phyloP scores from a whole-genome alignment of 805 yeast species.

The Wickerhamomyces alni region DNA sequence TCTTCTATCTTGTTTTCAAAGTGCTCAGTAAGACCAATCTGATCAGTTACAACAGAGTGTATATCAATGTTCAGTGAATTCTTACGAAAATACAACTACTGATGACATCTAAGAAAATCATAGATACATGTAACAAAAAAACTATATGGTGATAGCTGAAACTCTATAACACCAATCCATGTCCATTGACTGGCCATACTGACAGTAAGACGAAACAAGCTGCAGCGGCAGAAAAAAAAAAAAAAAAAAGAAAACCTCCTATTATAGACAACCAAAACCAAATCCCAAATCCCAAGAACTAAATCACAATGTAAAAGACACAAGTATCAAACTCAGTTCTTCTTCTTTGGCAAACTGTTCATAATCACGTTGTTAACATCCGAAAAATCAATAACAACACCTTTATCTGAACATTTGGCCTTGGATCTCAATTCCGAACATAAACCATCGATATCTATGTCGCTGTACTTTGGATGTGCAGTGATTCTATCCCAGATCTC shows the following conservation, averaged over 20 bases:
- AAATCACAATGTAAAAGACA: background rate
- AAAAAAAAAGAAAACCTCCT: too few species aligned
- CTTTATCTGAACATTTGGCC: conserved; percentile 92
- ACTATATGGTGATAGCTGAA: too few species aligned
- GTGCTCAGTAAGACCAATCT: conserved; percentile 13
- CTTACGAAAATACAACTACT: background rate
- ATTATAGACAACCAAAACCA: background rate
- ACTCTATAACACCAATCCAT: too few species aligned
- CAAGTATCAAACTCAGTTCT: background rate
- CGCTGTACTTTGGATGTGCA: conserved; percentile 88
- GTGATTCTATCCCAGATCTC: conserved; percentile 97
- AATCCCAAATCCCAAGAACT: background rate
- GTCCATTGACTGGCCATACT: too few species aligned
- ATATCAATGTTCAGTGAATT: conserved; percentile 14
- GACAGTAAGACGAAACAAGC: too few species aligned
- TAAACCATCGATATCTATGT: conserved; percentile 89
- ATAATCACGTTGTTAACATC: conserved; percentile 62
- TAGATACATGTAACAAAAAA: too few species aligned
- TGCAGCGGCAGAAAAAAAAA: too few species aligned
- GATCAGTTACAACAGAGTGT: conserved; percentile 15
- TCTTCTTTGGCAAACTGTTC: conserved; percentile 6
- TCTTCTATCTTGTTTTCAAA: conserved; percentile 7
- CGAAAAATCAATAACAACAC: conserved; percentile 77
- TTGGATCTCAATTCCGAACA: conserved; percentile 84
- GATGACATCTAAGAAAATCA: background rate